These are phyloP conservation scores for Lasiosphaeria miniovina DNA, from an alignment of 495 filamentous ascomycete genomes.

Conservation along the genomic window DNA sequence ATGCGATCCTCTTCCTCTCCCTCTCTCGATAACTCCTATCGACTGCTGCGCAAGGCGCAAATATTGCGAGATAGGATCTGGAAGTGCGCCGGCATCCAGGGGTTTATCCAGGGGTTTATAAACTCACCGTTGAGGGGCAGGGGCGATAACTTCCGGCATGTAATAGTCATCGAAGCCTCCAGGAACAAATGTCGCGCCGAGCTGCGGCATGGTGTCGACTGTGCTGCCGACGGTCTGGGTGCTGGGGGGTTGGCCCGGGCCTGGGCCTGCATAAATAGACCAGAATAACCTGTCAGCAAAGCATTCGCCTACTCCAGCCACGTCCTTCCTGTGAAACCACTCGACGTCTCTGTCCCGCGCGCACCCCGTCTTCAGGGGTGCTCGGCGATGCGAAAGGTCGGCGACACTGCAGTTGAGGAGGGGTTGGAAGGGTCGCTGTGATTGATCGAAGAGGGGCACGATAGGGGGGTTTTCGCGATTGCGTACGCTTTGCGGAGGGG, in stretches of 20 bases:
- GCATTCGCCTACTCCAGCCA: conserved; percentile 1
- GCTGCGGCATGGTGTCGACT: conserved; percentile 41
- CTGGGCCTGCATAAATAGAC: conserved; percentile 40
- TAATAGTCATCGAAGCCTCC: conserved; percentile 87
- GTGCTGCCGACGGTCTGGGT: conserved; percentile 34
- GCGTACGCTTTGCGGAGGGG: no score
- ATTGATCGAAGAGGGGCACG: not conserved
- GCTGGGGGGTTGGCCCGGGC: conserved; percentile 24
- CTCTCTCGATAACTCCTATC: not conserved
- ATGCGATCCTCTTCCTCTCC: not conserved
- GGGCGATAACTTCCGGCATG: conserved; percentile 60
- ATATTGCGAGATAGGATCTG: not conserved
- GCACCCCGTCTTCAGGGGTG: no score
- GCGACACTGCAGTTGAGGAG: no score
- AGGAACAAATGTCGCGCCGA: conserved; percentile 88
- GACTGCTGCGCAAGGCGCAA: not conserved
- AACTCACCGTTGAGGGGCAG: conserved; percentile 84
- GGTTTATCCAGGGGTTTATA: not conserved
- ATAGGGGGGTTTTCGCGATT: not conserved
- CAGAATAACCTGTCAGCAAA: conserved; percentile 21
- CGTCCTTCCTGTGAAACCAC: not conserved
- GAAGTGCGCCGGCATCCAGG: not conserved
- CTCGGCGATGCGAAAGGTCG: not conserved
- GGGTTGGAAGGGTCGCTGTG: not conserved
- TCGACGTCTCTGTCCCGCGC: no score